Percentiles rank a stretch among this genome's conserved stretches.
Conservation (phyloP, 768 basidiomycete genomes). For the Candolleomyces eurysporus region DNA sequence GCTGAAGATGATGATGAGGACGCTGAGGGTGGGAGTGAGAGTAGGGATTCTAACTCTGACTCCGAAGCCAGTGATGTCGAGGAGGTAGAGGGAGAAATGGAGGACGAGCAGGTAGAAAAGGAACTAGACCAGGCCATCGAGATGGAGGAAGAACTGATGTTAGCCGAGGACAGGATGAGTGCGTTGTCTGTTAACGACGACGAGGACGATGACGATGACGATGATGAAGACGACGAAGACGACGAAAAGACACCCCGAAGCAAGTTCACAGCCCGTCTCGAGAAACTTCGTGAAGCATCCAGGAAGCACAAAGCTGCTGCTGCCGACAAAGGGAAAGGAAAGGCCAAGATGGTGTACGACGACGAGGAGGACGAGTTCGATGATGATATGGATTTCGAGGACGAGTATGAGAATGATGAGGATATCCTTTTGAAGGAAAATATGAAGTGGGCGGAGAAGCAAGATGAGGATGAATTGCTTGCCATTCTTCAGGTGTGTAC, state of each 20-base stretch:
- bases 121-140: conserved; percentile 27
- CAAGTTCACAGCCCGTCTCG: too few species aligned
- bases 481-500: conserved; percentile 50
- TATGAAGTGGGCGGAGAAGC: conserved; percentile 45
- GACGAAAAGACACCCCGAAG: too few species aligned
- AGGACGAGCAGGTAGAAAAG: conserved; percentile 32
- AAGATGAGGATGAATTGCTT: conserved; percentile 60
- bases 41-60: conserved; percentile 8
- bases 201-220: conserved; percentile 34
- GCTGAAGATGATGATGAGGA: conserved; percentile 43
- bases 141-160: conserved; percentile 37
- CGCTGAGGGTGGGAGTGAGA: conserved; percentile 13
- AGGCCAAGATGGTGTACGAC: conserved; percentile 2
- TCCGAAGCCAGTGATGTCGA: conserved; percentile 29
- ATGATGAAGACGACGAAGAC: conserved; percentile 18
- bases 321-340: too few species aligned
- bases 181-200: conserved; percentile 25
- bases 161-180: conserved; percentile 47
- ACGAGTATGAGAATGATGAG: conserved; percentile 30
- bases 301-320: too few species aligned
- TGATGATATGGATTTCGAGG: conserved; percentile 21
- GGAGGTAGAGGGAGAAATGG: conserved; percentile 25
- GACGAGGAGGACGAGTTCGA: conserved; percentile 32
- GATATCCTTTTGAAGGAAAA: conserved; percentile 23
- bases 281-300: too few species aligned